A percentile compares a stretch with the other conserved stretches of the same genome.
Conservation (phyloP, 768 basidiomycete species). For the Lactifluus pinguis region DNA sequence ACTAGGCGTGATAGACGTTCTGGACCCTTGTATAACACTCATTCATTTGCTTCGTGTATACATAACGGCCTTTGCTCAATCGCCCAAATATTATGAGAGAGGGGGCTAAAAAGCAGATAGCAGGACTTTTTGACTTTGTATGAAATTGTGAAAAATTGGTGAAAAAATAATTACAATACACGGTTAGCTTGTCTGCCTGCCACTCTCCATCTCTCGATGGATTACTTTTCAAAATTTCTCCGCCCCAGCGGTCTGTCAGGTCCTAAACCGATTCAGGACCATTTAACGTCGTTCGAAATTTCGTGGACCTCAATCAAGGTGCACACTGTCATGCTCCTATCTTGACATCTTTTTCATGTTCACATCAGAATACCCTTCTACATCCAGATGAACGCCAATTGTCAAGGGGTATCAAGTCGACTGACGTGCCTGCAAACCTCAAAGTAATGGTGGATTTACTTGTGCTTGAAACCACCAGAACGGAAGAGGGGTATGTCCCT, state of each 20-base stretch:
- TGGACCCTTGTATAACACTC: constrained; percentile 16
- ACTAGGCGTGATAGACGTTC: neutral
- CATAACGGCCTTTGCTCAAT: neutral
- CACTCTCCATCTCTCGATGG: constrained; percentile 36
- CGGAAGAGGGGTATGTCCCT: constrained; percentile 73
- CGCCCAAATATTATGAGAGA: neutral
- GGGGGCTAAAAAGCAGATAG: neutral
- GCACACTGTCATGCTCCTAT: constrained; percentile 4
- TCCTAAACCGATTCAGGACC: constrained; percentile 50
- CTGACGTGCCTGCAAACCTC: constrained; percentile 69
- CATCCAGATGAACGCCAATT: constrained; percentile 88
- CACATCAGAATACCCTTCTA: constrained; percentile 61
- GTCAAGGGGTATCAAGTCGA: constrained; percentile 67
- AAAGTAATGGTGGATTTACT: constrained; percentile 78
- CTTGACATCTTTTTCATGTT: constrained; percentile 8
- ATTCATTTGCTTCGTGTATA: constrained; percentile 11
- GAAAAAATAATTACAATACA: neutral
- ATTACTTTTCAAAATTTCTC: constrained; percentile 82
- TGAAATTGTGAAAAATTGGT: neutral
- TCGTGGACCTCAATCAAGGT: constrained; percentile 76
- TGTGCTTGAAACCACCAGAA: constrained; percentile 74
- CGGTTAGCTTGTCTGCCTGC: too few species aligned
- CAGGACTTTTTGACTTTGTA: neutral
- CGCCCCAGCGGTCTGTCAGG: constrained; percentile 35
- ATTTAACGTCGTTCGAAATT: constrained; percentile 61